Conservation (phyloP, 2,329 filamentous ascomycete species). For the Ophiostoma triangulosporum region DNA sequence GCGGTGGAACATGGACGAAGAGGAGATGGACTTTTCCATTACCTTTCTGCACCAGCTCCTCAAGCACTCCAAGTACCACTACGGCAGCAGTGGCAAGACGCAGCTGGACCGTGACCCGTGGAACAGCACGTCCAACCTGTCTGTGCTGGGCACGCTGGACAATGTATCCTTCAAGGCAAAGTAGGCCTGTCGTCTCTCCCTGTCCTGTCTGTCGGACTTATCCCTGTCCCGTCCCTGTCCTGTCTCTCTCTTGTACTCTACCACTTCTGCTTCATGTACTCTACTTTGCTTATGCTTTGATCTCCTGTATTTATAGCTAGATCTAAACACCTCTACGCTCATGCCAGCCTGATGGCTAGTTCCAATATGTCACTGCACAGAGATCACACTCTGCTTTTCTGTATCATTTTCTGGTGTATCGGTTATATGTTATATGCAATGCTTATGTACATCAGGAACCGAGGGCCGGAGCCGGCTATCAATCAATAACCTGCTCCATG, state of each 20-base stretch:
- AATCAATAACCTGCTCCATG: neutral
- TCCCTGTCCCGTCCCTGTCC: no score
- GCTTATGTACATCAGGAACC: neutral
- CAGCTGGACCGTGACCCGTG: neutral
- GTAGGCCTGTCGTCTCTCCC: neutral
- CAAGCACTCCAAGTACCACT: slow-evolving; percentile 10
- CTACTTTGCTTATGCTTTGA: no score
- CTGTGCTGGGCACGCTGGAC: neutral
- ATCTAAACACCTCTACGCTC: no score
- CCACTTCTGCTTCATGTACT: no score
- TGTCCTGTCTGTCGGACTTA: no score
- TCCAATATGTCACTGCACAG: no score
- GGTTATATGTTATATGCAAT: neutral
- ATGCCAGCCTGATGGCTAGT: no score
- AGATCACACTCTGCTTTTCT: no score
- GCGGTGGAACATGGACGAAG: slow-evolving; percentile 32
- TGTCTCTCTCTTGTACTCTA: no score
- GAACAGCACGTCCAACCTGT: neutral
- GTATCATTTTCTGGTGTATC: neutral
- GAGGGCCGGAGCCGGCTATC: neutral
- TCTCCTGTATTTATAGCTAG: no score
- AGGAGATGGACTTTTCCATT: slow-evolving; percentile 33
- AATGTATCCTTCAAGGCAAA: neutral
- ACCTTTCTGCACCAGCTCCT: slow-evolving; percentile 31
- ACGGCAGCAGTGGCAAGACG: neutral